Percentiles rank a stretch among this genome's conserved stretches.
Evolutionary conservation across 768 basidiomycete species (phyloP).

Genomic region (Boletus huronensis): DNA sequence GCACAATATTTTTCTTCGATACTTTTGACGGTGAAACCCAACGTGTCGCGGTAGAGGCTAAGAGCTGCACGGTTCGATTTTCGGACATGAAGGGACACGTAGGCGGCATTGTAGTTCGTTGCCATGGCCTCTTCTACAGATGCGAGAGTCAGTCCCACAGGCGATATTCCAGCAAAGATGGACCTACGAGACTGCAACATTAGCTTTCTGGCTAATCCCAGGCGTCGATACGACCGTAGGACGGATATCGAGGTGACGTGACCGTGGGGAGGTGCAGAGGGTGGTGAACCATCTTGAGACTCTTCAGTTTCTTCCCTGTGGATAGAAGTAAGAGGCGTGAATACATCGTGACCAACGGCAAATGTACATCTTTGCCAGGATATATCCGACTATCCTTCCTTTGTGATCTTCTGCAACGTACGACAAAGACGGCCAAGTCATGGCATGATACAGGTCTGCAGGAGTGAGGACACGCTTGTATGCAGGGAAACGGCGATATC

Average conservation of each 20-base stretch:
- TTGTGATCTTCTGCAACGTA: conserved; percentile 90
- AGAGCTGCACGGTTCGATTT: conserved; percentile 95
- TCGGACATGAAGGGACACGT: conserved; percentile 87
- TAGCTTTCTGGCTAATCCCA: conserved; percentile 89
- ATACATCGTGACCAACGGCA: neutral
- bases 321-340: conserved; percentile 26
- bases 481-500: neutral
- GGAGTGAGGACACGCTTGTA: neutral
- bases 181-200: conserved; percentile 89
- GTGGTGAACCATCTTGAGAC: conserved; percentile 45
- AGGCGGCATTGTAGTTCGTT: conserved; percentile 76
- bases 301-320: conserved; percentile 53
- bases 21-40: conserved; percentile 84
- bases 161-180: neutral
- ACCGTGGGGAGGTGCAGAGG: conserved; percentile 64
- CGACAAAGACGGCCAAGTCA: conserved; percentile 92
- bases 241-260: conserved; percentile 98
- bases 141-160: conserved; percentile 1
- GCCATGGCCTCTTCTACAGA: conserved; percentile 85
- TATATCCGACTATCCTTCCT: conserved; percentile 90
- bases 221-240: conserved; percentile 80
- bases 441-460: conserved; percentile 80
- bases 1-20: conserved; percentile 90
- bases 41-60: conserved; percentile 79
- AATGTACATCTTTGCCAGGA: conserved; percentile 89